Evolutionary conservation across 1,139 yeast genomes (phyloP), one percentile per base, ranked within the genome.

Genomic region (Eremothecium cymbalariae): DNA sequence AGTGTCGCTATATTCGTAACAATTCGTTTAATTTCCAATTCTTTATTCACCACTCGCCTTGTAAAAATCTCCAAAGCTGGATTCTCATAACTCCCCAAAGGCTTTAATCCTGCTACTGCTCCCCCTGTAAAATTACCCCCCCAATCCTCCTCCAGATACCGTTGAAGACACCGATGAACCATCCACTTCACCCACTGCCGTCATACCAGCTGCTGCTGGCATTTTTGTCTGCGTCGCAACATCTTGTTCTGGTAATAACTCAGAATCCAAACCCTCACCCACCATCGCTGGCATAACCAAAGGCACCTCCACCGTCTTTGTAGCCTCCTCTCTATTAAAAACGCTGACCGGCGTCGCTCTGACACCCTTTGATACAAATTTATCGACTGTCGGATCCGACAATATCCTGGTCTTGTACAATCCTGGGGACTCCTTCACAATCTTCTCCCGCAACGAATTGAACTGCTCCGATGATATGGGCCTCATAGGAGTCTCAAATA

Each of bases 1-100:
- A 63, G 39, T 2, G 57, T 44, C 4, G 56, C 44, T 12, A 53
- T 33, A 41, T 65, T 66, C 3, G 53, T 44, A 5, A 65, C 45
- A 4, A 62, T 53, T 25, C 53, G 51, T 36, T 53, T 53, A 9
- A 63, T 44, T 30, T 64, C 65, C 17, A 60, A 46, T 44, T 66
- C 68, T 42, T 64, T 66, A 35, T 59, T 61, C 2, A 59, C 50
- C 7, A 59, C 45, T 28, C 67, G 46, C 12, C 47, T 43, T 20
- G 63, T 62, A 18, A 56, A 39, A 32, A 51, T 45, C 25, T 48
- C 41, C 26, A 64, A 40, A n/a, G 58, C 58, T 13, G 66, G 65
- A 38, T 53, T 53, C 35, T 55, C 59, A 43, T 47, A 49, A 37
- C 42, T 41, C 7, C 52, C 55, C 19, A 50, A 26, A 18, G 32